Conservation (phyloP, 495 filamentous ascomycete genomes). For the Symbiotaphrina buchneri region DNA sequence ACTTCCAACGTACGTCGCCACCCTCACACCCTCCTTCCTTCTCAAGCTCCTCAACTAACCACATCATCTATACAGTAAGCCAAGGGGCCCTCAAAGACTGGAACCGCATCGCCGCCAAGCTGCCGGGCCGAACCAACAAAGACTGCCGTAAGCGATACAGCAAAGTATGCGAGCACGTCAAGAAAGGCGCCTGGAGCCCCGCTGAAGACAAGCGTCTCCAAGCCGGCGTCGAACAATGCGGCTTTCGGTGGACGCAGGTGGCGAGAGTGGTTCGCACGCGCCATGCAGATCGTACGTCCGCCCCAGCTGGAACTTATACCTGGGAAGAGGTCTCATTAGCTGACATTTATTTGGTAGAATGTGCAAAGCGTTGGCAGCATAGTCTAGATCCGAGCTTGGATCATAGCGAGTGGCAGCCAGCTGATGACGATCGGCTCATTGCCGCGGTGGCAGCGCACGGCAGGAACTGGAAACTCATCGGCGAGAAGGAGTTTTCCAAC, state of each 20-base stretch:
- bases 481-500: conserved; percentile 3
- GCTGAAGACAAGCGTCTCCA: conserved; percentile 5
- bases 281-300: conserved; percentile 6
- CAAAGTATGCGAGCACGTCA: conserved; percentile 6
- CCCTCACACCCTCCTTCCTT: neutral
- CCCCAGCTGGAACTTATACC: neutral
- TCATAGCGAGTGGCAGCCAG: conserved; percentile 5
- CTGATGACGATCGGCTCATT: conserved; percentile 5
- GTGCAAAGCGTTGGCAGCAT: conserved; percentile 7
- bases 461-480: conserved; percentile 5
- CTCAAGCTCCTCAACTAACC: neutral
- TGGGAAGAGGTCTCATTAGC: neutral
- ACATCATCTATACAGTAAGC: conserved; percentile 2
- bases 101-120: conserved; percentile 4
- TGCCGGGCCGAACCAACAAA: conserved; percentile 7
- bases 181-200: conserved; percentile 5
- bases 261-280: conserved; percentile 4
- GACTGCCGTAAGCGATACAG: conserved; percentile 8
- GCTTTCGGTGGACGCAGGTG: conserved; percentile 4
- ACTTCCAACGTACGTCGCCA: conserved; percentile 4
- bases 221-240: conserved; percentile 3
- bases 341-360: conserved; percentile 3
- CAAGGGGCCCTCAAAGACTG: conserved; percentile 5
- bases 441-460: conserved; percentile 4
- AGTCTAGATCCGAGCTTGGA: conserved; percentile 6